Evolutionary conservation across 2,329 filamentous ascomycete genomes (phyloP).

Genomic region (Xylariaceae sp.): DNA sequence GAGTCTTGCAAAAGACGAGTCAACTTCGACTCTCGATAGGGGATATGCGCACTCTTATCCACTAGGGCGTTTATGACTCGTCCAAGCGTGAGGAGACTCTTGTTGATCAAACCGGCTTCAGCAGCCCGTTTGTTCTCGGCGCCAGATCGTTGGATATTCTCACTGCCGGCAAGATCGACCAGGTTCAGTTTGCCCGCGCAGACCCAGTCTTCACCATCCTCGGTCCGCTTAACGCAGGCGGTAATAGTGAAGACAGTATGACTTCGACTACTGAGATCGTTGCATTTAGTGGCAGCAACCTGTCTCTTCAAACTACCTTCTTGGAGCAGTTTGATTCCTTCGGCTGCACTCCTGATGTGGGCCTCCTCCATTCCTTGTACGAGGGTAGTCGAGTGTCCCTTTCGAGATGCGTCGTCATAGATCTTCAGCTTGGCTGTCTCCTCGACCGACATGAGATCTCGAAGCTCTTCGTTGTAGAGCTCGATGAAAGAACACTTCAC

Average conservation of each 20-base stretch:
- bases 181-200: slow-evolving; percentile 92
- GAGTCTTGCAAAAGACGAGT: slow-evolving; percentile 95
- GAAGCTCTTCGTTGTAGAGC: slow-evolving; percentile 94
- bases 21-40: slow-evolving; percentile 88
- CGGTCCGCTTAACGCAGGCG: slow-evolving; percentile 77
- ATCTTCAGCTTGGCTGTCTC: slow-evolving; percentile 88
- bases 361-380: slow-evolving; percentile 98
- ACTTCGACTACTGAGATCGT: slow-evolving; percentile 92
- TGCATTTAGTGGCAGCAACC: slow-evolving; percentile 99
- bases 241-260: slow-evolving; percentile 98
- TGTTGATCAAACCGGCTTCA: slow-evolving; percentile 96
- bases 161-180: slow-evolving; percentile 92
- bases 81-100: slow-evolving; percentile 88
- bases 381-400: slow-evolving; percentile 76
- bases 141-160: slow-evolving; percentile 95
- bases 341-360: slow-evolving; percentile 77
- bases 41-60: slow-evolving; percentile 84
- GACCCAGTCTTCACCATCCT: slow-evolving; percentile 83
- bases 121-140: slow-evolving; percentile 96
- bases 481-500: slow-evolving; percentile 99
- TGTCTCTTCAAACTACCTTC: slow-evolving; percentile 89
- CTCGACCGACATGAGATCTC: slow-evolving; percentile 78
- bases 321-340: slow-evolving; percentile 84
- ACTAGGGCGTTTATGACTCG: slow-evolving; percentile 97
- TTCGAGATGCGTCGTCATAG: slow-evolving; percentile 82